Conservation (phyloP, 305 asterid genomes). For the Rubia occidens region DNA sequence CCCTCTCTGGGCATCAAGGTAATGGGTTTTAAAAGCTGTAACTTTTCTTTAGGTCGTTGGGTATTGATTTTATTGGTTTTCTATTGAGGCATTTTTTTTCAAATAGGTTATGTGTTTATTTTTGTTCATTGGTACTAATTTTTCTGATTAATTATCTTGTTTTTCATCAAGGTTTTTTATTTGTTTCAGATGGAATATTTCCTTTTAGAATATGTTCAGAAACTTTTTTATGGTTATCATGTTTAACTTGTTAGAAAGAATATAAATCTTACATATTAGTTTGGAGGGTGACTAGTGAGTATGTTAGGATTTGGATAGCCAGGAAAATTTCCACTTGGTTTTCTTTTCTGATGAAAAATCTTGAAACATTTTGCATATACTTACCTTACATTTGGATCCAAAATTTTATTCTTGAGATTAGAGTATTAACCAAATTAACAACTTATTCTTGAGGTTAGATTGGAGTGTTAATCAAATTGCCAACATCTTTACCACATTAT, state of each 20-base stretch:
- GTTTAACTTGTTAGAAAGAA: not conserved
- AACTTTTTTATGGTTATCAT: not conserved
- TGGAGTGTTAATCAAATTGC: too few species aligned
- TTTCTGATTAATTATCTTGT: not conserved
- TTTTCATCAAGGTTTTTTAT: too few species aligned
- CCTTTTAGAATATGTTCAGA: too few species aligned
- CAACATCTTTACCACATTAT: too few species aligned
- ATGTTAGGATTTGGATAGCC: not conserved
- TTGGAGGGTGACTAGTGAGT: not conserved
- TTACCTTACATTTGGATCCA: too few species aligned
- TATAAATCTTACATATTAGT: not conserved
- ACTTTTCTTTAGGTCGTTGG: not conserved
- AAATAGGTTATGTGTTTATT: slow-evolving; percentile 12
- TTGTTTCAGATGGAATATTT: too few species aligned
- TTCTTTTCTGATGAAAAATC: slow-evolving; percentile 3
- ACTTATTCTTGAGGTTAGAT: too few species aligned
- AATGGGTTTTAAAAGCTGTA: not conserved
- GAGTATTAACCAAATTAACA: too few species aligned
- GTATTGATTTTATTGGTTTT: too few species aligned
- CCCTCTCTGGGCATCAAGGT: slow-evolving; percentile 74
- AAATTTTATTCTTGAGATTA: too few species aligned
- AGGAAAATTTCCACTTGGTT: not conserved
- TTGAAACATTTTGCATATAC: slow-evolving; percentile 22
- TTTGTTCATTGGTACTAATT: not conserved
- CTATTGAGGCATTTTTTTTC: slow-evolving; percentile 18